Evolutionary conservation across 2,329 filamentous ascomycete genomes (phyloP).

Genomic region (Phialocephala sp.): DNA sequence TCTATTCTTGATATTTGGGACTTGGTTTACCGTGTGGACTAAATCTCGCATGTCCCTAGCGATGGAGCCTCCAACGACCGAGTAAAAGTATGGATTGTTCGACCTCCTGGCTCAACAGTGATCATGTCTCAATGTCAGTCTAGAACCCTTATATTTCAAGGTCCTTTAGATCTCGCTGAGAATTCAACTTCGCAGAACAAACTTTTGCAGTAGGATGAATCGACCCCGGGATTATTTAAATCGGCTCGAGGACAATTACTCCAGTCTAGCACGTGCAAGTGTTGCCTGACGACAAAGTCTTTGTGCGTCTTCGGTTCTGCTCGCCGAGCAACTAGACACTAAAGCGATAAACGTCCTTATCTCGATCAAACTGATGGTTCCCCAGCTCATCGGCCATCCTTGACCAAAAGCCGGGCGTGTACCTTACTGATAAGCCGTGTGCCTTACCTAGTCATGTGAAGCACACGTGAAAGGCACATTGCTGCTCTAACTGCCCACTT

Average conservation of each 20-base stretch:
- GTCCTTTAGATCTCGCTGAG: neutral
- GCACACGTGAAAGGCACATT: neutral
- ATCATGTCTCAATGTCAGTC: neutral
- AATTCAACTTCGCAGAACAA: neutral
- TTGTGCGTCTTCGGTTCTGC: no score
- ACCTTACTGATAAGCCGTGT: neutral
- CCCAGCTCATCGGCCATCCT: neutral
- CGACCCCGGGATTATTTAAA: no score
- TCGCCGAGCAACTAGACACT: no score
- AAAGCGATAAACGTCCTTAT: neutral
- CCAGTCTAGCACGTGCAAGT: no score
- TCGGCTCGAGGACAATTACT: no score
- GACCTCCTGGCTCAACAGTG: no score
- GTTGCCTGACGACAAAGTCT: no score
- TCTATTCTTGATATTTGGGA: no score
- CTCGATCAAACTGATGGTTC: neutral
- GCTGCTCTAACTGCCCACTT: neutral
- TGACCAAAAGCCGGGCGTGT: neutral
- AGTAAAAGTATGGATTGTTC: no score
- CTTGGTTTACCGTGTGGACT: no score
- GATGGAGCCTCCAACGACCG: no score
- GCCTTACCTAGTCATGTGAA: neutral
- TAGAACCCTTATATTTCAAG: neutral
- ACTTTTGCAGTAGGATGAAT: neutral
- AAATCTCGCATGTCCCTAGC: no score